Evolutionary conservation across 2,329 filamentous ascomycete species (phyloP).

Genomic region (Nothopassalora personata): DNA sequence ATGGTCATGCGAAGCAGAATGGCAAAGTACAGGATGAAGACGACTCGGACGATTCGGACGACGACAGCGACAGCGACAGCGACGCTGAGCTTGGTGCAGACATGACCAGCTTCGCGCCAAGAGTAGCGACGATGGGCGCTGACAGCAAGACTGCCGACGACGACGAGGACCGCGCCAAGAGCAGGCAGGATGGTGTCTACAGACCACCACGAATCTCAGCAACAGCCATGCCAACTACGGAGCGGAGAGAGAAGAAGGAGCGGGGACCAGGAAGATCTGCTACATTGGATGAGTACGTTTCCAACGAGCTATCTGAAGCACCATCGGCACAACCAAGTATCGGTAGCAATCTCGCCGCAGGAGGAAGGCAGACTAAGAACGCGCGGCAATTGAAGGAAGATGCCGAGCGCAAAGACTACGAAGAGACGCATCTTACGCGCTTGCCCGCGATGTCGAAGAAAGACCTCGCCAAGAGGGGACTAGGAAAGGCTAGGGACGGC

Average conservation of each 20-base stretch:
- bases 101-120: constrained; percentile 59
- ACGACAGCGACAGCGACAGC: constrained; percentile 38
- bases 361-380: constrained; percentile 75
- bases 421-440: constrained; percentile 87
- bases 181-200: constrained; percentile 65
- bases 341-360: constrained; percentile 73
- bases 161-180: constrained; percentile 28
- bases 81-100: constrained; percentile 45
- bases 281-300: constrained; percentile 88
- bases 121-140: constrained; percentile 44
- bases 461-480: constrained; percentile 60
- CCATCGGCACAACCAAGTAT: constrained; percentile 85
- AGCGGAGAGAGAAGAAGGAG: constrained; percentile 54
- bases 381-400: constrained; percentile 70
- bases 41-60: constrained; percentile 31
- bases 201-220: constrained; percentile 82
- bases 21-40: constrained; percentile 30
- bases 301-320: constrained; percentile 73
- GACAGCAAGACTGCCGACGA: constrained; percentile 10
- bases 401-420: constrained; percentile 74
- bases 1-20: constrained; percentile 10
- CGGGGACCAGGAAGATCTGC: constrained; percentile 66
- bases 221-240: constrained; percentile 61
- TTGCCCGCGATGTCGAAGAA: constrained; percentile 85
- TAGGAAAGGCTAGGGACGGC: constrained; percentile 39